phyloP scores from a whole-genome alignment of 805 yeast species.

The Candida ulmi region DNA sequence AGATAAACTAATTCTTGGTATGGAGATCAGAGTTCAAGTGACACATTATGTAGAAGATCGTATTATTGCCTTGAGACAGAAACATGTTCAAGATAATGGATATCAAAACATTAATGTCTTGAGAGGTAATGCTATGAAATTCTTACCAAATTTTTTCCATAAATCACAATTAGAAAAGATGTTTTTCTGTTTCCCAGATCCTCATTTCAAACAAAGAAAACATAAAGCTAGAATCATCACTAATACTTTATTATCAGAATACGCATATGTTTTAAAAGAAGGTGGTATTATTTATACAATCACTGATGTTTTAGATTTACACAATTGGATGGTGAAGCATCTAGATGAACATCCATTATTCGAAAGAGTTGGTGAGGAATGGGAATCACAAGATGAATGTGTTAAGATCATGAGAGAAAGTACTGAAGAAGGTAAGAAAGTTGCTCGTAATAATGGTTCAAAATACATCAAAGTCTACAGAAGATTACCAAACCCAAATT shows the following conservation, averaged over 20 bases:
- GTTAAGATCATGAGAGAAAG: constrained; percentile 82
- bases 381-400: constrained; percentile 78
- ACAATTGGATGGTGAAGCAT: constrained; percentile 94
- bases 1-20: constrained; percentile 73
- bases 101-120: constrained; percentile 86
- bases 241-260: constrained; percentile 81
- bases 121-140: constrained; percentile 96
- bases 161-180: constrained; percentile 81
- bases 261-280: constrained; percentile 82
- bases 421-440: constrained; percentile 99
- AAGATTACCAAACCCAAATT: constrained; percentile 58
- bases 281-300: constrained; percentile 91
- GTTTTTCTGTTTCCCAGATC: constrained; percentile 99
- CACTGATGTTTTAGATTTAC: constrained; percentile 91
- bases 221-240: constrained; percentile 97
- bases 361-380: constrained; percentile 68
- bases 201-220: constrained; percentile 95
- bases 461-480: constrained; percentile 86
- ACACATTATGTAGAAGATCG: constrained; percentile 96
- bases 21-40: constrained; percentile 98
- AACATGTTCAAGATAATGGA: constrained; percentile 28
- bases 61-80: constrained; percentile 75
- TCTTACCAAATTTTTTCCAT: constrained; percentile 86
- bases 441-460: constrained; percentile 79
- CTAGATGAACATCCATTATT: constrained; percentile 87